Evolutionary conservation across 2,329 filamentous ascomycete species (phyloP), one percentile per base, ranked within the genome.

Genomic region (Ophiostoma sp.): DNA sequence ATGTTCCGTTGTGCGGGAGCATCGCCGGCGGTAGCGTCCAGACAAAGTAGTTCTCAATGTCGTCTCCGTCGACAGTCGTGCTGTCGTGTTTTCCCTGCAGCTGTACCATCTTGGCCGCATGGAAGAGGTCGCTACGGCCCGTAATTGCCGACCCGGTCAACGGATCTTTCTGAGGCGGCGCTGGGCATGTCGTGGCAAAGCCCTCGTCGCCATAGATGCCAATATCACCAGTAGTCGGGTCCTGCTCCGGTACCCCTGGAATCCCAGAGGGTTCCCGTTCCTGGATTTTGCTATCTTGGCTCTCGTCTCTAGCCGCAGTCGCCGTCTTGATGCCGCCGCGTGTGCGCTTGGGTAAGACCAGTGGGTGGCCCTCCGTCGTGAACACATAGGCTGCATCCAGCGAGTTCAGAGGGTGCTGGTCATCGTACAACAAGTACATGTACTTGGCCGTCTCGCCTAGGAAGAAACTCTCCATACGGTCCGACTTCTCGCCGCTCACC

Each of bases 381-480:
- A 99, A 98, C 14, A 99, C 94, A 76, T 90, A 96, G 0, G 93
- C 87, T 0, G 89, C 88, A 77, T 98, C 95, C 52, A 96, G 80
- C 27, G 87, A 88, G 77, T 98, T 98, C 58, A 99, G 80, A 0
- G 93, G 92, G 78, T 98, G 95, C 14, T 88, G 84, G 4, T 88
- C 84, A 72, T 96, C 91, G 77, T 96, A 98, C 2, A 98, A 85
- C 67, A 99, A 81, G 76, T 96, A 98, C 71, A 99, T 82, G 77
- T 99, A 99, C 78, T 98, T 97, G 62, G 92, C 89, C 1, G 95
- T 99, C 78, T 99, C 95, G 14, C 95, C 94, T 0, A 99, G 83
- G 75, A 98, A 98, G 82, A 98, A 99, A 76, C 94, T 98, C 78
- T 99, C 95, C 95, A 98, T 98, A 45, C 95, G 89, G 76, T 99